These are phyloP conservation scores for Sphaerulina populicola DNA, from an alignment of 2,329 filamentous ascomycete species.

Conservation along the genomic window DNA sequence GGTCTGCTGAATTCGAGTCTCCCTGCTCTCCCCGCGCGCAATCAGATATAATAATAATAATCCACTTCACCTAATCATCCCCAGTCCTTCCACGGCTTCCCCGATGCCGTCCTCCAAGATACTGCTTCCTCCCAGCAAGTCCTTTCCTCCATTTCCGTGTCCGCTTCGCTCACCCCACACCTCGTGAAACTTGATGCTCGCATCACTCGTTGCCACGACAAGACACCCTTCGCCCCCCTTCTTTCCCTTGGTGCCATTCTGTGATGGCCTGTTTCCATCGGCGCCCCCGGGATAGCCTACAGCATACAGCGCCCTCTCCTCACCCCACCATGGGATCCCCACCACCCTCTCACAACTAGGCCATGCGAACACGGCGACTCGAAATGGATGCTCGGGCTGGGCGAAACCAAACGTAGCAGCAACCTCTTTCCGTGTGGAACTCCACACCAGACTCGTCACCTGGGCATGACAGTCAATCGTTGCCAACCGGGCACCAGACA, in stretches of 20 bases:
- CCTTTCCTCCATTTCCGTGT: constrained; percentile 31
- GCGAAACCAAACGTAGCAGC: constrained; percentile 90
- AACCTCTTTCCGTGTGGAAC: constrained; percentile 62
- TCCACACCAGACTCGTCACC: constrained; percentile 89
- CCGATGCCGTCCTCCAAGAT: constrained; percentile 77
- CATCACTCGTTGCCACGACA: constrained; percentile 83
- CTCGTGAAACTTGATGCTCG: constrained; percentile 91
- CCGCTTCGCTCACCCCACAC: constrained; percentile 56
- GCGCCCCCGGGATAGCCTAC: constrained; percentile 69
- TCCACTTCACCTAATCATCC: not conserved
- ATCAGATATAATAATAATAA: not conserved
- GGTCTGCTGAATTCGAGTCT: not conserved
- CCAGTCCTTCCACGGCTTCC: constrained; percentile 59
- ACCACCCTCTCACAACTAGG: constrained; percentile 80
- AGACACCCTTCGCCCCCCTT: constrained; percentile 65
- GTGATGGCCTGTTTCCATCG: constrained; percentile 25
- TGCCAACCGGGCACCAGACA: constrained; percentile 72
- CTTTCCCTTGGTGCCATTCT: constrained; percentile 11
- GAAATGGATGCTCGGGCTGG: constrained; percentile 77
- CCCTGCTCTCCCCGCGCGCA: not conserved
- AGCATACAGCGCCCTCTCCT: constrained; percentile 76
- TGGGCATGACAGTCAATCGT: constrained; percentile 89
- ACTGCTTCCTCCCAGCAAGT: constrained; percentile 66
- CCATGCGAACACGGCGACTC: constrained; percentile 92
- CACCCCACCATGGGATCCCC: constrained; percentile 72